Evolutionary conservation across 768 basidiomycete genomes (phyloP).

Genomic region (Gloeopeniophorella convolvens): DNA sequence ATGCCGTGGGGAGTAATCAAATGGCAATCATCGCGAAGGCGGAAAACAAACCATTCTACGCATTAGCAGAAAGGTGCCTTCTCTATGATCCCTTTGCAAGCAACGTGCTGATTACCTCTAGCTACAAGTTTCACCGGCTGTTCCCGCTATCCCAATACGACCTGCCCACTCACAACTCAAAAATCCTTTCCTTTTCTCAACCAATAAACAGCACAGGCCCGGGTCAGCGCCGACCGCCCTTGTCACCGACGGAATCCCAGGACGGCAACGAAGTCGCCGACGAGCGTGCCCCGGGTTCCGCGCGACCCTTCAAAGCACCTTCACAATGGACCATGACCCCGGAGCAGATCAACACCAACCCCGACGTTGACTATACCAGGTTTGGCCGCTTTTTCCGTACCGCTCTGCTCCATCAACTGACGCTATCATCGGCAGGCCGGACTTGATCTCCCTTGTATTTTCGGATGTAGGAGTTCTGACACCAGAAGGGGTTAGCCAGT

Average conservation of each 20-base stretch:
- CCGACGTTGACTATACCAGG: conserved; percentile 94
- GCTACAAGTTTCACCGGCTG: conserved; percentile 95
- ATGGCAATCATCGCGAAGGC: conserved; percentile 95
- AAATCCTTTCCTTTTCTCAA: conserved; percentile 64
- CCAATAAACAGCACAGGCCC: conserved; percentile 15
- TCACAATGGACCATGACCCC: conserved; percentile 54
- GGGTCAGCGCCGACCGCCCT: conserved; percentile 2
- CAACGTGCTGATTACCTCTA: conserved; percentile 28
- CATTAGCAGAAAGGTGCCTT: conserved; percentile 77
- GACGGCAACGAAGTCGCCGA: background rate
- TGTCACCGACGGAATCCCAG: background rate
- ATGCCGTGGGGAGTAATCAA: conserved; percentile 92
- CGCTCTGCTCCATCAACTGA: conserved; percentile 6
- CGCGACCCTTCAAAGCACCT: conserved; percentile 22
- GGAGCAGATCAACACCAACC: conserved; percentile 78
- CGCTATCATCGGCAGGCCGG: conserved; percentile 49
- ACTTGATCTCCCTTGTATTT: conserved; percentile 90
- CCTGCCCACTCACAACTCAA: conserved; percentile 73
- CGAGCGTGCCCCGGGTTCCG: conserved; percentile 20
- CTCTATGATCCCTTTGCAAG: background rate
- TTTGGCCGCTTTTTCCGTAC: conserved; percentile 26
- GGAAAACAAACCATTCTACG: conserved; percentile 93
- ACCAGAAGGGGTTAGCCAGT: conserved; percentile 90
- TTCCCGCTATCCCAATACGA: conserved; percentile 92
- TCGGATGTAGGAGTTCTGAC: conserved; percentile 92